Base-by-base conservation (phyloP, 257 asterid species). In the Plantago major region DNA sequence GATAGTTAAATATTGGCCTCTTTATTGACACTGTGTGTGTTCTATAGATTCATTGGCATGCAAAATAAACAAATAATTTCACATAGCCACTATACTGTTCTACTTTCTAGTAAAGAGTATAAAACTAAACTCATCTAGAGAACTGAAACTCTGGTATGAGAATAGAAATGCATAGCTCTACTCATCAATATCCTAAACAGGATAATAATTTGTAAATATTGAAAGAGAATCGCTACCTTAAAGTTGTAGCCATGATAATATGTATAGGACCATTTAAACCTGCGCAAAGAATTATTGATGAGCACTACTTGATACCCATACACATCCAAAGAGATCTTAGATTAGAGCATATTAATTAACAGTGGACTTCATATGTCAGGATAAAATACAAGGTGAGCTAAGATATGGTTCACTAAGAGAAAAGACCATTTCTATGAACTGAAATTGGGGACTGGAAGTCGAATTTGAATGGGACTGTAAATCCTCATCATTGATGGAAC, bases 261-360 rank as follows among this genome's bases (percentile, higher is more conserved):
- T 71, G 81, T 64, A 69, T 60, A 49, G 86, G 81, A 55, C 79
- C 77, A 64, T 77, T 74, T 43, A 80, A 78, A 72, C 83, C 81
- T 77, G 79, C 74, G 55, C 14, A 49, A 50, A 22, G 37, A 52
- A 46, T 58, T 55, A 53, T 26, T 43, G 46, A n/a, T 42, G 11
- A 55, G 44, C 56, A 51, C 56, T 19, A 33, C 55, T 49, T 18
- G 55, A 50, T 51, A 4, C 40, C 40, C 15, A 13, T 13, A 22
- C 26, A 22, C 26, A 55, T 13, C 17, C 7, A 33, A 11, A 30
- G 18, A 11, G 45, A 30, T 30, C 6, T 22, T 28, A n/a, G 43
- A 28, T 26, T 3, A 10, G 9, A 33, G 6, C 43, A 26, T 55
- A 10, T 19, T 55, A 55, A 10, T 55, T 5, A 55, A 14, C 40